A percentile compares a stretch with the other conserved stretches of the same genome.
Conservation (phyloP, 2,329 filamentous ascomycete species). For the Emydomyces testavorans region DNA sequence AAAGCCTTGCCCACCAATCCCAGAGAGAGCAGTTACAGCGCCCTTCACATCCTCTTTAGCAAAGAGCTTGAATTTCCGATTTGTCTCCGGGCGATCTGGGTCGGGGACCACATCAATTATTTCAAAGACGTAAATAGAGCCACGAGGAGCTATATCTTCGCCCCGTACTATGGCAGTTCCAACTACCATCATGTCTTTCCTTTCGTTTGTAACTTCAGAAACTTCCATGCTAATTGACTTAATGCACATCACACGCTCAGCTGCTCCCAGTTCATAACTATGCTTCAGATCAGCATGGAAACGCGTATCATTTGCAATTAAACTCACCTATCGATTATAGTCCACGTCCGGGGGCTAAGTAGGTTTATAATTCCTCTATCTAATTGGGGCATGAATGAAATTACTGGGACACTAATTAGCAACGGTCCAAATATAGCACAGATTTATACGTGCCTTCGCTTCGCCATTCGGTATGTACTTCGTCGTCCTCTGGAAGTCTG, state of each 20-base stretch:
- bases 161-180: slow-evolving; percentile 79
- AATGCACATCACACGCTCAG: slow-evolving; percentile 69
- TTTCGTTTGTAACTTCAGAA: slow-evolving; percentile 80
- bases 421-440: neutral
- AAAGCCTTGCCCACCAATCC: slow-evolving; percentile 76
- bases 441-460: slow-evolving; percentile 45
- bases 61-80: slow-evolving; percentile 71
- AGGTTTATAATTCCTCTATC: slow-evolving; percentile 66
- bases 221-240: slow-evolving; percentile 76
- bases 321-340: slow-evolving; percentile 56
- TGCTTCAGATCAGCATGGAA: neutral
- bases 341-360: slow-evolving; percentile 64
- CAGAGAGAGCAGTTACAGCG: slow-evolving; percentile 74
- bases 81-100: slow-evolving; percentile 72
- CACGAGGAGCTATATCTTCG: slow-evolving; percentile 78
- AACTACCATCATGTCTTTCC: slow-evolving; percentile 67
- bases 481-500: slow-evolving; percentile 73
- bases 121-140: slow-evolving; percentile 81
- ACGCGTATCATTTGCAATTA: neutral
- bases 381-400: slow-evolving; percentile 52
- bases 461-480: slow-evolving; percentile 69
- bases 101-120: slow-evolving; percentile 86
- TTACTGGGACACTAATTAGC: slow-evolving; percentile 28
- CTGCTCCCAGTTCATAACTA: slow-evolving; percentile 30
- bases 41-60: slow-evolving; percentile 87